Base-by-base conservation (phyloP, 306 rosid genomes). In the Vicia faba region DNA sequence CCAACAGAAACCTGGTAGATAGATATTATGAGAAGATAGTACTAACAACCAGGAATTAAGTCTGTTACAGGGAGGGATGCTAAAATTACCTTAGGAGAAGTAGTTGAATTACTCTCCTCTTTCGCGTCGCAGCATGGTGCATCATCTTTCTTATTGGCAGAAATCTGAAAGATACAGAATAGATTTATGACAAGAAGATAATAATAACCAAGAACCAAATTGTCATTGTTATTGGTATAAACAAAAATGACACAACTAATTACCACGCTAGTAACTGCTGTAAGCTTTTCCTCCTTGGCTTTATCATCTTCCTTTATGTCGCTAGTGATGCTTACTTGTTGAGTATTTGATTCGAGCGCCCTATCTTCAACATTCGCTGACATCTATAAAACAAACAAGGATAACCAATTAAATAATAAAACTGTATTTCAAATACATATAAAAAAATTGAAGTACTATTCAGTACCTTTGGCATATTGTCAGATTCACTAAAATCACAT, bases 401-500 rank as follows among this genome's bases (percentile, higher is more conserved):
- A 25, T 48, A 73, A 71, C 51, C 43, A 72, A 71, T 31, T 18
- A 61, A 49, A 60, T n/a, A 19, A 20, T 29, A 14, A 25, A 67
- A 51, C 14, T 4, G 2, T 20, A 48, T 35, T 25, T 50, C 23
- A 39, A 58, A 20, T 39, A 13, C 5, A 46, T 4, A 70, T 51
- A 4, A 67, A 64, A 67, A 15, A 60, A 60, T 5, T 23, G 7
- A 44, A 65, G 53, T 53, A 54, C 58, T 68, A 55, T 1, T 2
- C 7, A 14, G 69, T 70, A 88, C 96, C 85, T 86, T 80, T 39
- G 73, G 83, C 81, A 79, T 83, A 49, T 83, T 71, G 55, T 90
- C 97, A 44, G 82, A 87, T 77, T 88, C 89, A 70, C 79, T 81
- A 69, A 95, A 95, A 68, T 86, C 91, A 29, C 99, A 95, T 35